Percentiles rank a stretch among this genome's conserved stretches.
These are phyloP conservation scores for Dionaea muscipula DNA, from an alignment of 179 eudicot genomes.

Conservation along the genomic window DNA sequence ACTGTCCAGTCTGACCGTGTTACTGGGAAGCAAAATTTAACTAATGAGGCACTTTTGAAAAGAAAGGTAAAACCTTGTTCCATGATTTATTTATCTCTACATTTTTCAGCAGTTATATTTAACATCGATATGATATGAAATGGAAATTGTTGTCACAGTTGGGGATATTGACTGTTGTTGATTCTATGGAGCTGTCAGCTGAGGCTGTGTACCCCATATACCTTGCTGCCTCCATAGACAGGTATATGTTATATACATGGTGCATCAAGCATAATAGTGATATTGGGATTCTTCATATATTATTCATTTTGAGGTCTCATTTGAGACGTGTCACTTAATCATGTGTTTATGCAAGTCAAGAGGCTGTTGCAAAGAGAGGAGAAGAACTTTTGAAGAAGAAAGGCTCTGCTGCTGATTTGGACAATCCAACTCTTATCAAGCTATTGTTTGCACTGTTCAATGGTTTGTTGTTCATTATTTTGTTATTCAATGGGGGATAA, in stretches of 20 bases:
- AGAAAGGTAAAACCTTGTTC: conserved; percentile 44
- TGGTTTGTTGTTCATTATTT: conserved; percentile 31
- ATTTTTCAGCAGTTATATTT: conserved; percentile 1
- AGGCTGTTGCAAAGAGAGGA: conserved; percentile 69
- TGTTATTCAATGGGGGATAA: not conserved
- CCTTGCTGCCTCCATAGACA: conserved; percentile 64
- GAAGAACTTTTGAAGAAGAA: conserved; percentile 87
- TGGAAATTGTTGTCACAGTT: conserved; percentile 25
- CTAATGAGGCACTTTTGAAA: conserved; percentile 36
- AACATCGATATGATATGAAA: not conserved
- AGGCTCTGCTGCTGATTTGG: conserved; percentile 65
- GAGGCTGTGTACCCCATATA: conserved; percentile 67
- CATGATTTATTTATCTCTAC: not conserved
- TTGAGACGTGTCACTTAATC: conserved; percentile 6
- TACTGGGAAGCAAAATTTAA: conserved; percentile 51
- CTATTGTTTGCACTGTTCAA: conserved; percentile 66
- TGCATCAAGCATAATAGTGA: conserved; percentile 3
- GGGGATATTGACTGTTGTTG: conserved; percentile 69
- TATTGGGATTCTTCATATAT: conserved; percentile 1
- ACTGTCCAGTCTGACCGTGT: conserved; percentile 58
- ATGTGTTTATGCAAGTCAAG: conserved; percentile 53
- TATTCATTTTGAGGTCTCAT: not conserved
- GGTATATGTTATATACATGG: conserved; percentile 29
- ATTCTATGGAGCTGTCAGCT: conserved; percentile 58
- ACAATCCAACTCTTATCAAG: conserved; percentile 53